Evolutionary conservation across 1,284 basidiomycete species (phyloP), one percentile per base, ranked within the genome.

Genomic region (Apiotrichum siamense): DNA sequence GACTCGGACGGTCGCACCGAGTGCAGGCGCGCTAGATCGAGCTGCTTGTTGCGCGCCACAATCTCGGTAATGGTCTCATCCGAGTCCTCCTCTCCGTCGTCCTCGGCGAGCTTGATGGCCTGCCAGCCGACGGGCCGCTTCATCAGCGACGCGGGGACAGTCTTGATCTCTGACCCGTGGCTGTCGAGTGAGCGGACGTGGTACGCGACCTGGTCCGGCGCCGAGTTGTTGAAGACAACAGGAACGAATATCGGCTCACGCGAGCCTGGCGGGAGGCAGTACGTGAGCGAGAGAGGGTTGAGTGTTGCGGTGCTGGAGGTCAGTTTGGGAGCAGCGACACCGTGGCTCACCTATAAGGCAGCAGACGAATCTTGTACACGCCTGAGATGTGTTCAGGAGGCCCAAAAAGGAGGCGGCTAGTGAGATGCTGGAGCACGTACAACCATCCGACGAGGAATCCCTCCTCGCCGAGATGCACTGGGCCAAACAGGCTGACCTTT

Each of bases 181-280:
- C 53, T 63, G n/a, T 42, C 47, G 35, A 92, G 80, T 7, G 88
- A 83, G 4, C 83, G 82, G 32, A 92, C 72, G 15, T 83, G 84
- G 70, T 93, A 97, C 50, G 79, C 80, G 32, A 97, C 75, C 50
- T 80, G 77, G 13, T 80, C 78, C 1, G 89, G 83, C n/a, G 79
- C 78, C 3, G 92, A 92, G 73, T 96, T 94, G 78, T 96, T 97
- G 69, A 97, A 81, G 25, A 96, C 76, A 27, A 75, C 58, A 11
- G 73, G 72, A 40, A 75, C 64, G 50, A 67, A 67, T 0, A 73
- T 61, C 10, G 68, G 64, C 32, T 68, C 58, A 13, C 49, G 44
- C 9, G 55, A 52, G 39, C 65, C 64, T 2, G 66, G 65, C 4
- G 69, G 66, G 5, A 75, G 61, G 50, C 73, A 75, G 53, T 70